Percentiles rank a stretch among this genome's conserved stretches.
phyloP scores from a whole-genome alignment of 495 filamentous ascomycete species.

The Hyphodiscus hymeniophilus region DNA sequence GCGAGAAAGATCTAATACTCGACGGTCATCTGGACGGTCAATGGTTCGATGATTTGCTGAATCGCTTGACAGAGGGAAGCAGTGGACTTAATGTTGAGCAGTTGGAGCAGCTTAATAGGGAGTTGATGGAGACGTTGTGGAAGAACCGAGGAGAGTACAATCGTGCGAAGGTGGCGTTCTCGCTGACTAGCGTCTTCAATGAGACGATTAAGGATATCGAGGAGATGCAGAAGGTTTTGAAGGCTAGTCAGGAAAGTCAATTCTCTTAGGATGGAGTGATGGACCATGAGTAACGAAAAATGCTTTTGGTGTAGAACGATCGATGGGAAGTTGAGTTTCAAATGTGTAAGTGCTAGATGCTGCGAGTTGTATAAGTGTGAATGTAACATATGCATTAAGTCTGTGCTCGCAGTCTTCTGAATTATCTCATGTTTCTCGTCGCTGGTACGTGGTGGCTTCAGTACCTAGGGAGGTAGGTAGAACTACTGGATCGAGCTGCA shows the following conservation, averaged over 20 bases:
- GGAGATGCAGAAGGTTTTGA: conserved; percentile 21
- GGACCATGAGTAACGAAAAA: too few species aligned
- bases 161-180: conserved; percentile 56
- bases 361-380: too few species aligned
- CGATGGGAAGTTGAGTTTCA: too few species aligned
- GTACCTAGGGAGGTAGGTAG: too few species aligned
- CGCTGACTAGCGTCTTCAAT: conserved; percentile 63
- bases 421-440: too few species aligned
- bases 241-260: conserved; percentile 15
- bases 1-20: conserved; percentile 40
- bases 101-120: conserved; percentile 86
- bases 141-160: conserved; percentile 69
- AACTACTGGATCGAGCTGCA: too few species aligned
- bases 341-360: too few species aligned
- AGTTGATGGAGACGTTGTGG: conserved; percentile 87
- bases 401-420: too few species aligned
- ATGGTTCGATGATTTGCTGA: conserved; percentile 46
- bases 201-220: conserved; percentile 76
- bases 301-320: too few species aligned
- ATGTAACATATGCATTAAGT: too few species aligned
- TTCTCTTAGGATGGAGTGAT: too few species aligned
- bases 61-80: conserved; percentile 51
- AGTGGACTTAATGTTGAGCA: conserved; percentile 86
- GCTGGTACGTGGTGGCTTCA: too few species aligned
- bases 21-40: conserved; percentile 48